Conservation (phyloP, 2,329 filamentous ascomycete species). For the Phaeosphaeria sp. region DNA sequence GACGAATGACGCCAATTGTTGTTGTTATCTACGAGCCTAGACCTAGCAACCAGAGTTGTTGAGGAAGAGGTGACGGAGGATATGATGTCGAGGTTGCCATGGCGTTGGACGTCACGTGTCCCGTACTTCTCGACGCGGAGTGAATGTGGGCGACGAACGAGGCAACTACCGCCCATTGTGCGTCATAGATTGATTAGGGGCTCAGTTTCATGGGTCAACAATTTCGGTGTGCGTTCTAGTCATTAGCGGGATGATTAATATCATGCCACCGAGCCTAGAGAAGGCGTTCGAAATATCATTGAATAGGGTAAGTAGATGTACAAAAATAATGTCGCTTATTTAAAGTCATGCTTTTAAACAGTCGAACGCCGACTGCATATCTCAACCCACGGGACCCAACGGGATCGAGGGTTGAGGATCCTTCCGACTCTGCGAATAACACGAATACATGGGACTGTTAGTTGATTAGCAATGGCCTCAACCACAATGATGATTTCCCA, state of each 20-base stretch:
- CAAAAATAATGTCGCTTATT: neutral
- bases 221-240: neutral
- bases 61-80: neutral
- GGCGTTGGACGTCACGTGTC: neutral
- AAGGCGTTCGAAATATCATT: too few species aligned
- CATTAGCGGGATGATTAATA: too few species aligned
- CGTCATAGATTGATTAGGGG: neutral
- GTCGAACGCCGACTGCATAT: neutral
- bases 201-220: neutral
- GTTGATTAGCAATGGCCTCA: slow-evolving; percentile 10
- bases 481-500: neutral
- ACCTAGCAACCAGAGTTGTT: neutral
- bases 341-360: neutral
- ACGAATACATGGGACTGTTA: slow-evolving; percentile 37
- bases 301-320: too few species aligned
- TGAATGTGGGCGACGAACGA: neutral
- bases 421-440: slow-evolving; percentile 32
- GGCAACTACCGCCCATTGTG: neutral
- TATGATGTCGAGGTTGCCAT: neutral
- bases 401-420: slow-evolving; percentile 30
- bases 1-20: neutral
- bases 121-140: neutral
- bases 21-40: slow-evolving; percentile 2
- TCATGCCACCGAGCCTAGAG: too few species aligned
- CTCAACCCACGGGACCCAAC: slow-evolving; percentile 19